Percentiles rank a stretch among this genome's conserved stretches.
Conservation (phyloP, 2,329 filamentous ascomycete species). For the Microdochium paspali region DNA sequence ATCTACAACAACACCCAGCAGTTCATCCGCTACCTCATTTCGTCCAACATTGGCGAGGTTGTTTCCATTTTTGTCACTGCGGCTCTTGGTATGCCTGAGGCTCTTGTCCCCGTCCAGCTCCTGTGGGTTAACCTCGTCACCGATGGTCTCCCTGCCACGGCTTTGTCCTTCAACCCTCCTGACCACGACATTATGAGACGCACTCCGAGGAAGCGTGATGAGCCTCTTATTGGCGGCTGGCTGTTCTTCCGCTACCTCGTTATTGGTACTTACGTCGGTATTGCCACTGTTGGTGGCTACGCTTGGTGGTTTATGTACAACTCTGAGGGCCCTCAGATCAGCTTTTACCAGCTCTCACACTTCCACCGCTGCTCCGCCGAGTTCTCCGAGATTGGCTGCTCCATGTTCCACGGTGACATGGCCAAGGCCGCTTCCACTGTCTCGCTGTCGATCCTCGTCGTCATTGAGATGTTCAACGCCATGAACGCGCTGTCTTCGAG, state of each 20-base stretch:
- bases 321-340: conserved; percentile 78
- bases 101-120: conserved; percentile 90
- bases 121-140: conserved; percentile 99
- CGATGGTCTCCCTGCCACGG: conserved; percentile 91
- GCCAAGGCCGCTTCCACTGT: conserved; percentile 88
- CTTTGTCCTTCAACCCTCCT: conserved; percentile 95
- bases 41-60: conserved; percentile 97
- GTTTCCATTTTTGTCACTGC: conserved; percentile 98
- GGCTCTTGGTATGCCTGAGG: conserved; percentile 93
- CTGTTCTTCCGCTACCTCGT: conserved; percentile 96
- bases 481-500: conserved; percentile 96
- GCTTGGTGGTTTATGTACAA: conserved; percentile 99
- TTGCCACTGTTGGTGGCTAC: conserved; percentile 92
- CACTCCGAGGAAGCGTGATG: conserved; percentile 82
- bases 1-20: conserved; percentile 99
- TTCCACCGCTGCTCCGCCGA: conserved; percentile 87
- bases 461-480: conserved; percentile 99
- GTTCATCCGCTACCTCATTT: conserved; percentile 98
- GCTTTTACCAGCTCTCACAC: conserved; percentile 78
- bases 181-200: conserved; percentile 97
- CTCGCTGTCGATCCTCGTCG: conserved; percentile 82
- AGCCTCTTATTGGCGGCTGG: conserved; percentile 88
- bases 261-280: conserved; percentile 88
- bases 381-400: conserved; percentile 83
- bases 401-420: conserved; percentile 82